Evolutionary conservation across 345 rosid genomes (phyloP).

Genomic region (Garcia nutans): DNA sequence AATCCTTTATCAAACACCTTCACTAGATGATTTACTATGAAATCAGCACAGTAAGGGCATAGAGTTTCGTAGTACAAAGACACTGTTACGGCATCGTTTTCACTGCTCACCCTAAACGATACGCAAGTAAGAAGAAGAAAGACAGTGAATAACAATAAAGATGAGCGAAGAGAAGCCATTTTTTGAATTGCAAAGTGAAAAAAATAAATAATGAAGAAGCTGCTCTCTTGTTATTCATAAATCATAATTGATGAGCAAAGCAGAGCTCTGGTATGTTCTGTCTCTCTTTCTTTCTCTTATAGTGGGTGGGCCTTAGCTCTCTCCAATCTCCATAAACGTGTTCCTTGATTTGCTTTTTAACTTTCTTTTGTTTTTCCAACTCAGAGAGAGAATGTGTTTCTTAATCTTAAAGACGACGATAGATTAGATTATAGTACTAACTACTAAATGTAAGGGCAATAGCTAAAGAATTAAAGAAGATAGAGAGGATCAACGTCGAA

Average conservation of each 20-base stretch:
- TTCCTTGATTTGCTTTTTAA: conserved; percentile 7
- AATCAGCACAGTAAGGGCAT: conserved; percentile 70
- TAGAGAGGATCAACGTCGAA: too few species aligned
- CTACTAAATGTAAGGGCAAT: too few species aligned
- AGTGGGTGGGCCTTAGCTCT: neutral
- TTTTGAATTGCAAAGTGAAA: too few species aligned
- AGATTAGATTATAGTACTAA: too few species aligned
- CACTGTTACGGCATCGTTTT: conserved; percentile 48
- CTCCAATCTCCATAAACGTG: neutral
- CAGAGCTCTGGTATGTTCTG: neutral
- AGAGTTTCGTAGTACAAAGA: conserved; percentile 75
- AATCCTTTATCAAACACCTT: conserved; percentile 57
- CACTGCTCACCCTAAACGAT: neutral
- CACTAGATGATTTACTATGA: conserved; percentile 65
- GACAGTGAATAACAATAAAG: neutral
- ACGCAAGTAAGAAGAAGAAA: conserved; percentile 16
- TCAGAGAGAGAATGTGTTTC: too few species aligned
- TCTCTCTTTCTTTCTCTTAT: neutral
- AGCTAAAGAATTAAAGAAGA: too few species aligned
- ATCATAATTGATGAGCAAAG: neutral
- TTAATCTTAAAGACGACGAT: too few species aligned
- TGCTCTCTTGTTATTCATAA: neutral
- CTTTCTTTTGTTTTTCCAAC: neutral
- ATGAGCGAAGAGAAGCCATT: conserved; percentile 13
- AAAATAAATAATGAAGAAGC: too few species aligned